These are phyloP conservation scores for Neurospora intermedia DNA, from an alignment of 495 filamentous ascomycete species.

Conservation along the genomic window DNA sequence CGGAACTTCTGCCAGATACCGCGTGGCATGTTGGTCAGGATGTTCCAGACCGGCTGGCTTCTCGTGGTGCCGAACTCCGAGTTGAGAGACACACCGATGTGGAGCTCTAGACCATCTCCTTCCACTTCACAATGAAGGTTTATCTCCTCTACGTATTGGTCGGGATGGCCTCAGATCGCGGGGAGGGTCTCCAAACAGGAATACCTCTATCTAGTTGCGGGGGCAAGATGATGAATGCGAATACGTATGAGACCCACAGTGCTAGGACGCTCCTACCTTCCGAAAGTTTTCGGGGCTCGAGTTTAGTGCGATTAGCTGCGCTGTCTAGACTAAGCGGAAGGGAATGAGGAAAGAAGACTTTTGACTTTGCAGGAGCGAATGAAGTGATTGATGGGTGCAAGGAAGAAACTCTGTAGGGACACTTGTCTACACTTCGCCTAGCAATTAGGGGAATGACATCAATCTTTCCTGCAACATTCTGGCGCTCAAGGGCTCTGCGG, in stretches of 20 bases:
- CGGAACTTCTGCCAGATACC: neutral
- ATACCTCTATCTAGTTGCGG: too few species aligned
- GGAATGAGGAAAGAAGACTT: neutral
- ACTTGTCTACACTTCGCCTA: neutral
- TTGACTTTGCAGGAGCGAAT: neutral
- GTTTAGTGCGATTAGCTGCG: neutral
- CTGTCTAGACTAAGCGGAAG: neutral
- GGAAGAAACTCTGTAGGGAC: neutral
- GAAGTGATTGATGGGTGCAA: neutral
- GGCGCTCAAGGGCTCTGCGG: neutral
- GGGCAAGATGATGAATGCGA: neutral
- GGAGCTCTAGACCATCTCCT: neutral
- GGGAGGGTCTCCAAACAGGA: too few species aligned
- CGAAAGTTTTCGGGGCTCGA: neutral
- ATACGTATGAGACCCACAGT: neutral
- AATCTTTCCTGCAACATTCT: neutral
- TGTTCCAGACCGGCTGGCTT: neutral
- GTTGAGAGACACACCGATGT: neutral
- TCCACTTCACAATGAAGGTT: neutral
- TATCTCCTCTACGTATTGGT: too few species aligned
- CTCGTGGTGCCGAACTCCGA: neutral
- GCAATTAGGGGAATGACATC: too few species aligned
- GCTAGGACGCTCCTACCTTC: neutral
- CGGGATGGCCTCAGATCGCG: too few species aligned
- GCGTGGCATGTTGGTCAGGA: neutral